Base-by-base conservation (phyloP, 805 yeast species). In the Candida tallmaniae region DNA sequence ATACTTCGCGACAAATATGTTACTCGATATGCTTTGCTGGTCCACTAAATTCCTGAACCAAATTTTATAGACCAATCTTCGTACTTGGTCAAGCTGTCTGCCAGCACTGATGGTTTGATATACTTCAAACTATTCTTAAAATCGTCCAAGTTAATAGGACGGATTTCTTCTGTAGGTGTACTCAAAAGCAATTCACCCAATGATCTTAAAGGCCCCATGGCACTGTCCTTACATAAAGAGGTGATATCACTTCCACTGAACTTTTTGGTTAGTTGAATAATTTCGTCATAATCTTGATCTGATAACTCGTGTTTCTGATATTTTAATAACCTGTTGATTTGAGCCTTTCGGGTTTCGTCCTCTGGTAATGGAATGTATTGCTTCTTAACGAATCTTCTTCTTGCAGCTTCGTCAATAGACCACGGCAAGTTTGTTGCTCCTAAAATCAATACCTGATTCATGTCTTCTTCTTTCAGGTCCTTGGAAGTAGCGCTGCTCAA, bases 391-490 rank as follows among this genome's bases (percentile, higher is more conserved):
- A 90, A 90, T 42, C 97, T 70, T 55, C 97, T 74, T 50, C 97
- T 69, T 1, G 97, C 97, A 2, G 97, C 97, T 51, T 93, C 97
- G 58, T 90, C 98, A 41, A 85, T 88, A 2, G 87, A 83, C 98
- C 98, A 90, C 0, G 98, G 98, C 41, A 90, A 56, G 55, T 90
- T 93, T 0, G 97, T 90, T 1, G 97, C 97, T 0, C 96, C 97
- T 26, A 93, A 62, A 3, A 90, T 94, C 24, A 93, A 65, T 3
- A 90, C 97, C 35, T 97, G 68, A 27, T 43, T 38, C n/a, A 40
- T 18, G 15, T 58, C 61, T 32, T 76, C 77, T 16, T 58, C 61
- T 32, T 76, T 77, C 37, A 67, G 74, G 24, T 44, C 45, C 14
- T 41, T 41, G 29, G 67, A 70, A 10, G 68, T 61, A 0, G 97